These are phyloP conservation scores for Diaporthe destruens DNA, from an alignment of 2,329 filamentous ascomycete species.

Conservation along the genomic window DNA sequence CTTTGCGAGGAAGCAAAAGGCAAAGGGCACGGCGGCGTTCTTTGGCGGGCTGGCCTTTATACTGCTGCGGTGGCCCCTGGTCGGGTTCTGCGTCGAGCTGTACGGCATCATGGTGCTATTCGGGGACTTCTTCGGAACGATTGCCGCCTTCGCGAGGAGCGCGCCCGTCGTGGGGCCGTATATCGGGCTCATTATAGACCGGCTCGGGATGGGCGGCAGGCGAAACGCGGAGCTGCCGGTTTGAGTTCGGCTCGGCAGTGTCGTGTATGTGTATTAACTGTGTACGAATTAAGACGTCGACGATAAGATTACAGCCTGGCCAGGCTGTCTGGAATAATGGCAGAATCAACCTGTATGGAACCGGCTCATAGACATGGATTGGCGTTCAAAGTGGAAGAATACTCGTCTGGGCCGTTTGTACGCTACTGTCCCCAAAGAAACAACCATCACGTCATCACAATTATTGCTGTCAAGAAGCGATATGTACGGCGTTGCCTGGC, in stretches of 20 bases:
- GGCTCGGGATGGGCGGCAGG: constrained; percentile 72
- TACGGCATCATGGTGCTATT: constrained; percentile 96
- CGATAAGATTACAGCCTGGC: constrained; percentile 26
- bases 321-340: constrained; percentile 10
- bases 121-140: constrained; percentile 95
- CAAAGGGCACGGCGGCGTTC: constrained; percentile 92
- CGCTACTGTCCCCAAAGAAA: neutral
- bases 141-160: constrained; percentile 87
- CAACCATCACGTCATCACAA: constrained; percentile 3
- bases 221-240: constrained; percentile 84
- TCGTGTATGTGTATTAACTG: neutral
- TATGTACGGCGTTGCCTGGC: constrained; percentile 34
- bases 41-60: constrained; percentile 86
- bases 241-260: constrained; percentile 55
- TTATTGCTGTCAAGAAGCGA: constrained; percentile 12
- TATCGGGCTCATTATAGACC: constrained; percentile 80
- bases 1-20: constrained; percentile 94
- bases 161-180: constrained; percentile 89
- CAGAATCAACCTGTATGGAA: neutral
- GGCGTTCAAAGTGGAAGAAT: constrained; percentile 42
- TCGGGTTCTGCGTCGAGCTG: constrained; percentile 90
- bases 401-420: constrained; percentile 12
- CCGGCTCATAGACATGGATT: constrained; percentile 35
- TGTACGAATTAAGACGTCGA: constrained; percentile 35
- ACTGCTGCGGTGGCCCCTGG: constrained; percentile 87